phyloP scores from a whole-genome alignment of 768 basidiomycete genomes.

The Floccularia luteovirens region DNA sequence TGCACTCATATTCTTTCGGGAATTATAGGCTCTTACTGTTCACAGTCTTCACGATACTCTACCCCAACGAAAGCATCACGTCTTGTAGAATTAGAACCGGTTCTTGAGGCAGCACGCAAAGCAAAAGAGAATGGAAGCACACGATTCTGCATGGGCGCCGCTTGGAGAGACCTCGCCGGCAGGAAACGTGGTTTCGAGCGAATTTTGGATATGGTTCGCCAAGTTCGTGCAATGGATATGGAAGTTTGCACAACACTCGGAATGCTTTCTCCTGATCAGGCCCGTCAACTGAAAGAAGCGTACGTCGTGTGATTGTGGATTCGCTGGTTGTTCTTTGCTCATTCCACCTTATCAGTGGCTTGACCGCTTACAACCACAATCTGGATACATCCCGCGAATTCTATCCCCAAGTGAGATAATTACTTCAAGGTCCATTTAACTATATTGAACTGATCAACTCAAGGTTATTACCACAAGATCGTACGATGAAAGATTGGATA shows the following conservation, averaged over 20 bases:
- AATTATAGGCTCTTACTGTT: constrained; percentile 84
- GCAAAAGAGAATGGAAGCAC: constrained; percentile 97
- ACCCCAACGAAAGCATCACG: constrained; percentile 86
- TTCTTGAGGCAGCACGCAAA: constrained; percentile 84
- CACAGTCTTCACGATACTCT: constrained; percentile 90
- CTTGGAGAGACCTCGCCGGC: constrained; percentile 92
- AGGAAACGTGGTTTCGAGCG: constrained; percentile 90
- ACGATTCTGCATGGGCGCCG: constrained; percentile 98
- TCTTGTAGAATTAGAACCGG: constrained; percentile 84
- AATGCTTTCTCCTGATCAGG: constrained; percentile 94
- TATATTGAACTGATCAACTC: constrained; percentile 2
- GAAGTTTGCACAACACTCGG: constrained; percentile 99
- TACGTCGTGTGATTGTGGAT: constrained; percentile 25
- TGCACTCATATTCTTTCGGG: constrained; percentile 1
- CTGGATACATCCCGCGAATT: constrained; percentile 96
- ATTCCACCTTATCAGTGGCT: constrained; percentile 42
- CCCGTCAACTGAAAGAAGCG: constrained; percentile 88
- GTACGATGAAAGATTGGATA: constrained; percentile 89
- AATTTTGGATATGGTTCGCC: constrained; percentile 87
- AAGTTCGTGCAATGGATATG: constrained; percentile 94
- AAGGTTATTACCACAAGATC: constrained; percentile 94
- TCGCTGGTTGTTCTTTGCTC: constrained; percentile 1
- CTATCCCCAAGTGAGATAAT: constrained; percentile 72
- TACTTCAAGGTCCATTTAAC: background rate
- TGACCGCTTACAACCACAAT: constrained; percentile 99